Evolutionary conservation across 2,329 filamentous ascomycete genomes (phyloP).

Genomic region (Septoria petroselini): DNA sequence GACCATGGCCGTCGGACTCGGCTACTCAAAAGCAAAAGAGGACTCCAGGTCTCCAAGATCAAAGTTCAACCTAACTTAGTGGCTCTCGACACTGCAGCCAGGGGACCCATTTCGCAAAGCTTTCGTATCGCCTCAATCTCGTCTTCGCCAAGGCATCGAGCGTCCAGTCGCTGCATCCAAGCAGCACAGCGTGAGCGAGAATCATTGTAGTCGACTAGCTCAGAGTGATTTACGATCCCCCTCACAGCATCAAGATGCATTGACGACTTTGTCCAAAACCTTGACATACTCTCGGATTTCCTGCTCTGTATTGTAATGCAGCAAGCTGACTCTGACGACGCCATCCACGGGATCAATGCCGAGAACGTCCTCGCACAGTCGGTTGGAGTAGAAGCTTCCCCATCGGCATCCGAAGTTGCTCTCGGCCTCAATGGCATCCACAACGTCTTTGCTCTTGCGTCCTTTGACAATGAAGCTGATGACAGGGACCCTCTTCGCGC

Average conservation of each 20-base stretch:
- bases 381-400: slow-evolving; percentile 67
- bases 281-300: slow-evolving; percentile 55
- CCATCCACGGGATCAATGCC: slow-evolving; percentile 57
- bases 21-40: no score
- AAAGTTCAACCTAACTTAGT: no score
- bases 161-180: no score
- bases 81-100: no score
- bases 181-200: no score
- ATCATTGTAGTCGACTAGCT: no score
- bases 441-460: slow-evolving; percentile 55
- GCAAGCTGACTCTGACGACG: slow-evolving; percentile 66
- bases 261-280: slow-evolving; percentile 50
- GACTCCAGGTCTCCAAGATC: no score
- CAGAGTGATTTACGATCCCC: not conserved
- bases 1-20: no score
- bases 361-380: slow-evolving; percentile 59
- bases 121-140: no score
- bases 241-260: not conserved
- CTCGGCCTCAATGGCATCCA: slow-evolving; percentile 59
- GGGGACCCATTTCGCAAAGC: no score
- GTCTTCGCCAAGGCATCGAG: no score
- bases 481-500: slow-evolving; percentile 57
- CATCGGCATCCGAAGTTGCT: slow-evolving; percentile 62
- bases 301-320: slow-evolving; percentile 61
- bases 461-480: slow-evolving; percentile 65